These are phyloP conservation scores for Yarrowia hollandica DNA, from an alignment of 805 yeast species.

Conservation along the genomic window DNA sequence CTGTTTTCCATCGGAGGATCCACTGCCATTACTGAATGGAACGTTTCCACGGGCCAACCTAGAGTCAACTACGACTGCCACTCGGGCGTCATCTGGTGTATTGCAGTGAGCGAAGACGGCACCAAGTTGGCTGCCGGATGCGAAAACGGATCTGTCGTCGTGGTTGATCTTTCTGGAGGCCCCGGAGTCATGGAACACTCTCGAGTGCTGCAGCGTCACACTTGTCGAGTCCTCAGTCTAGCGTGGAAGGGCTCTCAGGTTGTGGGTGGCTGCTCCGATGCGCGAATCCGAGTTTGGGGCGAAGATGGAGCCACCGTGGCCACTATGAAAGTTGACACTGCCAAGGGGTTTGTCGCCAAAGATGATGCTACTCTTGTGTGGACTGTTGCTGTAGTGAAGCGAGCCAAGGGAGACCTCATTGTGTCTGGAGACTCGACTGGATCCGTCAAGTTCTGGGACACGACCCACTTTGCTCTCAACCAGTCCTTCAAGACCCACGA, in stretches of 20 bases:
- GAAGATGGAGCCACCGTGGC: slow-evolving; percentile 65
- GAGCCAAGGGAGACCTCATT: slow-evolving; percentile 52
- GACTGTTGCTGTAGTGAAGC: slow-evolving; percentile 69
- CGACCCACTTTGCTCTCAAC: slow-evolving; percentile 66
- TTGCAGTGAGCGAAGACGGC: slow-evolving; percentile 63
- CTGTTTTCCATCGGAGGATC: slow-evolving; percentile 94
- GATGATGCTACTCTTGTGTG: slow-evolving; percentile 85
- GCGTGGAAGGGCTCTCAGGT: slow-evolving; percentile 71
- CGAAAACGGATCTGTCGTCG: slow-evolving; percentile 88
- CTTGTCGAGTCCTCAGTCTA: slow-evolving; percentile 73
- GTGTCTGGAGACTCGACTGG: slow-evolving; percentile 99
- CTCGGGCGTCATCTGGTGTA: slow-evolving; percentile 91
- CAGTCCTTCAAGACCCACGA: slow-evolving; percentile 85
- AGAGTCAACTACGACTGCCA: slow-evolving; percentile 78
- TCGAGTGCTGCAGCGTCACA: slow-evolving; percentile 76
- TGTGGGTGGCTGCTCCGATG: slow-evolving; percentile 96
- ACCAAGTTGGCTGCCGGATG: slow-evolving; percentile 82
- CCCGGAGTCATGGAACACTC: slow-evolving; percentile 78
- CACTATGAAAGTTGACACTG: slow-evolving; percentile 89
- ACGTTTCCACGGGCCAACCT: slow-evolving; percentile 70
- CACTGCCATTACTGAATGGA: slow-evolving; percentile 90
- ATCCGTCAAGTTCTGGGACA: slow-evolving; percentile 88
- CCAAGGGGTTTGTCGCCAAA: slow-evolving; percentile 48
- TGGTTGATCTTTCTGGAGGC: slow-evolving; percentile 84
- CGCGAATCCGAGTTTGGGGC: slow-evolving; percentile 82